Evolutionary conservation across 148 eudicot species (phyloP).

Genomic region (Oxyria digyna): DNA sequence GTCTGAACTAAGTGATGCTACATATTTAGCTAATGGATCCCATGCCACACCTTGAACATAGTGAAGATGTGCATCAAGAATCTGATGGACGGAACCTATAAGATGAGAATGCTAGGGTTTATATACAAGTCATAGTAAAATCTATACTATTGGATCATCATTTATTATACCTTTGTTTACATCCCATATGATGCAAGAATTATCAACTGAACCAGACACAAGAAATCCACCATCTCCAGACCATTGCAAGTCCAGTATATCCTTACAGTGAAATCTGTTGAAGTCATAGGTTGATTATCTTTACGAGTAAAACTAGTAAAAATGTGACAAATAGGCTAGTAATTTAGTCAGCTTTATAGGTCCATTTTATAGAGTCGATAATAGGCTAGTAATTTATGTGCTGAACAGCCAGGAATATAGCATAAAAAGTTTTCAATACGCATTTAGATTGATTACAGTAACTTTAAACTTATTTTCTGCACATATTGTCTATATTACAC

Average conservation of each 20-base stretch:
- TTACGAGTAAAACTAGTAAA: neutral
- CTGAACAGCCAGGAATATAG: neutral
- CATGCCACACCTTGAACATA: slow-evolving; percentile 99
- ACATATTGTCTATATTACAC: neutral
- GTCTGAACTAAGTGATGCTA: slow-evolving; percentile 89
- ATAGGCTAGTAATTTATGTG: neutral
- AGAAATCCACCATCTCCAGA: slow-evolving; percentile 79
- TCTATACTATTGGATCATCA: neutral
- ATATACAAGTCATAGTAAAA: neutral
- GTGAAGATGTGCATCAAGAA: slow-evolving; percentile 82
- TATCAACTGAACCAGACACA: slow-evolving; percentile 95
- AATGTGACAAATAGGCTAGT: neutral
- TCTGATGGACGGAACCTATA: slow-evolving; percentile 83
- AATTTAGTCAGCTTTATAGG: too few relatives aligned
- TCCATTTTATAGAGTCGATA: neutral
- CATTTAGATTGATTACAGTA: neutral
- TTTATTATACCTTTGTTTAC: slow-evolving; percentile 49
- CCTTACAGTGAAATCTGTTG: slow-evolving; percentile 84
- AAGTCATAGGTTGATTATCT: neutral
- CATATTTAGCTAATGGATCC: slow-evolving; percentile 80
- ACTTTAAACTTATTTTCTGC: neutral
- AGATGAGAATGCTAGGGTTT: slow-evolving; percentile 8
- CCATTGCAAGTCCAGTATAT: slow-evolving; percentile 92
- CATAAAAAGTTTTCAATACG: neutral
- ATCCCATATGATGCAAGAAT: slow-evolving; percentile 97